Conservation (phyloP, 2,329 filamentous ascomycete species). For the Akanthomyces dipterigenus region DNA sequence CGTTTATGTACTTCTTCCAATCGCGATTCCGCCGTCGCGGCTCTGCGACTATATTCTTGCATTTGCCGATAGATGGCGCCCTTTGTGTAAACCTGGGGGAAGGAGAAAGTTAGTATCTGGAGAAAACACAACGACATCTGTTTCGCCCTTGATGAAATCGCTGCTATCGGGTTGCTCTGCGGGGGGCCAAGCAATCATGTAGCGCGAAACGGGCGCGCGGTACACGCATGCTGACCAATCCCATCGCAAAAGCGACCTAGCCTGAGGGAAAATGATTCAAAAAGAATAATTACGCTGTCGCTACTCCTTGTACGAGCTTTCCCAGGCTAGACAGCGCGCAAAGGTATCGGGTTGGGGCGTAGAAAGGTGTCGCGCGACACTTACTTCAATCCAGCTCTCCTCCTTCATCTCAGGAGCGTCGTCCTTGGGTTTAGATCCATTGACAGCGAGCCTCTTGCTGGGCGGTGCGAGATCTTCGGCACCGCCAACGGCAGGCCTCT, state of each 20-base stretch:
- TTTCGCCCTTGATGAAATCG: not conserved
- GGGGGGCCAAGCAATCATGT: not conserved
- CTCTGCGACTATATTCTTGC: slow-evolving; percentile 94
- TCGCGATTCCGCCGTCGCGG: slow-evolving; percentile 70
- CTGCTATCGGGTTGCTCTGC: slow-evolving; percentile 1
- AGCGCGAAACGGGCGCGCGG: not conserved
- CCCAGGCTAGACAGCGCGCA: not conserved
- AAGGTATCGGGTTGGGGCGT: not conserved
- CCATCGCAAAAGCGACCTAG: not conserved
- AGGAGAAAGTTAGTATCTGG: slow-evolving; percentile 17
- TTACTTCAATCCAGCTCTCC: slow-evolving; percentile 59
- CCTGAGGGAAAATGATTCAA: not conserved
- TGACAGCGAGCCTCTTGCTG: slow-evolving; percentile 85
- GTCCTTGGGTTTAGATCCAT: slow-evolving; percentile 59
- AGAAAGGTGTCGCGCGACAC: slow-evolving; percentile 36
- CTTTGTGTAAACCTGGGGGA: slow-evolving; percentile 48
- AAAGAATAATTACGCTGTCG: not conserved
- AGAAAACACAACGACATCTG: not conserved
- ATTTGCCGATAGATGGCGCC: slow-evolving; percentile 96
- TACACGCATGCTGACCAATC: not conserved
- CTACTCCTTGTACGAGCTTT: not conserved
- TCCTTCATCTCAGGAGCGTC: slow-evolving; percentile 50
- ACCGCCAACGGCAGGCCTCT: slow-evolving; percentile 79
- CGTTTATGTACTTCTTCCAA: slow-evolving; percentile 74
- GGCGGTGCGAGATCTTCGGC: slow-evolving; percentile 80